These are phyloP conservation scores for Staphylotrichum longicolle DNA, from an alignment of 495 filamentous ascomycete genomes.

Conservation along the genomic window DNA sequence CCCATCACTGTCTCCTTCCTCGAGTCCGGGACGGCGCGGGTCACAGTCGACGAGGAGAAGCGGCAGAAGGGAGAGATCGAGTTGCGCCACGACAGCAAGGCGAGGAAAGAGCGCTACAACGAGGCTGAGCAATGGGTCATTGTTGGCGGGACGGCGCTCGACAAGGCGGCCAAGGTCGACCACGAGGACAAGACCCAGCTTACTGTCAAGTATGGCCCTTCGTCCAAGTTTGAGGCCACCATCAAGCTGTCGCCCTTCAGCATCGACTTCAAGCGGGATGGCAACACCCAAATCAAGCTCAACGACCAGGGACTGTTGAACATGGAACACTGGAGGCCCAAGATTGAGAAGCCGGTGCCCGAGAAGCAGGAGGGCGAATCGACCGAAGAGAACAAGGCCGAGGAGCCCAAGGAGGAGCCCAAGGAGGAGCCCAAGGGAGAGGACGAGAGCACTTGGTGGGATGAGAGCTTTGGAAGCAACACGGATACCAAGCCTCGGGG, in stretches of 20 bases:
- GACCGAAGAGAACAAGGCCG: constrained; percentile 36
- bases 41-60: constrained; percentile 87
- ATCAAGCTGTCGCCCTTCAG: constrained; percentile 80
- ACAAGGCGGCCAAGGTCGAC: constrained; percentile 61
- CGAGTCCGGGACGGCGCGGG: constrained; percentile 79
- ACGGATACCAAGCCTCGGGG: constrained; percentile 88
- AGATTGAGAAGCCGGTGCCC: constrained; percentile 64
- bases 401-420: constrained; percentile 31
- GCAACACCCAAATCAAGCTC: constrained; percentile 76
- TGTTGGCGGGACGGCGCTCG: constrained; percentile 71
- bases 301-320: constrained; percentile 87
- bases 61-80: constrained; percentile 86
- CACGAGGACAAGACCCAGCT: constrained; percentile 61
- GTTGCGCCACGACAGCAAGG: constrained; percentile 77
- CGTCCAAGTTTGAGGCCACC: constrained; percentile 70
- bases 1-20: constrained; percentile 86
- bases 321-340: constrained; percentile 91
- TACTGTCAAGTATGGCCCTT: constrained; percentile 77
- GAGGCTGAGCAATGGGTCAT: constrained; percentile 84
- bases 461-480: constrained; percentile 89
- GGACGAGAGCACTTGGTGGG: constrained; percentile 95
- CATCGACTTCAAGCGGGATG: constrained; percentile 81
- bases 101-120: constrained; percentile 89
- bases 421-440: constrained; percentile 40
- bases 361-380: constrained; percentile 53